phyloP scores from a whole-genome alignment of 2,329 filamentous ascomycete species.

The Trichophyton benhamiae region DNA sequence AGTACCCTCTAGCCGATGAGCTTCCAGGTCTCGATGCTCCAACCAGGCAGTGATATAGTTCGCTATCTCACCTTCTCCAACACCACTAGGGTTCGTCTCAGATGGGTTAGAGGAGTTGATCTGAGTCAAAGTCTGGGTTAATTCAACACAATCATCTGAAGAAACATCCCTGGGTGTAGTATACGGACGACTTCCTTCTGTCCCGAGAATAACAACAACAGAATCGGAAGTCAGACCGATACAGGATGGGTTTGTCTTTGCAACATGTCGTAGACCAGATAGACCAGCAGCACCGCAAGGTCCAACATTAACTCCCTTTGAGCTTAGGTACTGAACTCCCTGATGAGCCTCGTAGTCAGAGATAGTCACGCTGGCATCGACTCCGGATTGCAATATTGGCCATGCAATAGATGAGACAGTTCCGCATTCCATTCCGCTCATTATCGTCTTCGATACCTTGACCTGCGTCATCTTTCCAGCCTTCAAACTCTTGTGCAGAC shows the following conservation, averaged over 20 bases:
- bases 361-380: slow-evolving; percentile 50
- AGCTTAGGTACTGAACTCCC: slow-evolving; percentile 44
- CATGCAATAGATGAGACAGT: slow-evolving; percentile 56
- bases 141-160: slow-evolving; percentile 29
- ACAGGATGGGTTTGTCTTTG: slow-evolving; percentile 18
- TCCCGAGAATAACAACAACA: slow-evolving; percentile 54
- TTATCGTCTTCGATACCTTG: slow-evolving; percentile 51
- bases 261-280: slow-evolving; percentile 43
- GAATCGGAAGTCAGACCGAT: slow-evolving; percentile 37
- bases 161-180: slow-evolving; percentile 31
- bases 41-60: slow-evolving; percentile 41
- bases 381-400: slow-evolving; percentile 44
- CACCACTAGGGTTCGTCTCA: slow-evolving; percentile 31
- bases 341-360: slow-evolving; percentile 51
- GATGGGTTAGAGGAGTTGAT: slow-evolving; percentile 42
- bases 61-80: slow-evolving; percentile 37
- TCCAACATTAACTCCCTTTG: slow-evolving; percentile 39
- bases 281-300: slow-evolving; percentile 51
- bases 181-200: slow-evolving; percentile 51
- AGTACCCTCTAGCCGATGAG: slow-evolving; percentile 38
- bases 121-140: slow-evolving; percentile 37
- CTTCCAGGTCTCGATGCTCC: slow-evolving; percentile 40
- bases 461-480: slow-evolving; percentile 39
- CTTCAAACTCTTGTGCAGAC: slow-evolving; percentile 38
- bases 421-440: slow-evolving; percentile 63